Evolutionary conservation across 805 yeast species (phyloP).

Genomic region (Candida stauntonica): DNA sequence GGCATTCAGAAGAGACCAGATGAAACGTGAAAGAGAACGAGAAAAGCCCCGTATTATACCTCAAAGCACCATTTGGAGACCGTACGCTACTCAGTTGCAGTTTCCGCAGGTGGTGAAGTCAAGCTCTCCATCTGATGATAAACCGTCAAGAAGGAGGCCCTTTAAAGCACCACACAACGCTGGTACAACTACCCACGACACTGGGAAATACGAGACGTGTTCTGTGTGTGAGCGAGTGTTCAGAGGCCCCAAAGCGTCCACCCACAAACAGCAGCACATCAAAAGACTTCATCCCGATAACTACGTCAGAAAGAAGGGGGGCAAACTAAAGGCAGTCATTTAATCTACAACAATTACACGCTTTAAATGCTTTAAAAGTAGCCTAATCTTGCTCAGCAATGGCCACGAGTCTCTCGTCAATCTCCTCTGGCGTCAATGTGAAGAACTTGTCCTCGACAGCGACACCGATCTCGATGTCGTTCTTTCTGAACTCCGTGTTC

Average conservation of each 20-base stretch:
- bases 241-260: slow-evolving; percentile 43
- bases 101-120: neutral
- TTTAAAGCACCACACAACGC: slow-evolving; percentile 17
- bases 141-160: neutral
- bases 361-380: no score
- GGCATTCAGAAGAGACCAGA: slow-evolving; percentile 11
- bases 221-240: slow-evolving; percentile 39
- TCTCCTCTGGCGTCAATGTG: slow-evolving; percentile 74
- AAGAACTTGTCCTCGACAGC: slow-evolving; percentile 71
- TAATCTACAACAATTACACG: no score
- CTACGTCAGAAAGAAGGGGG: slow-evolving; percentile 43
- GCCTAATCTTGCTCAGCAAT: slow-evolving; percentile 98
- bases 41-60: neutral
- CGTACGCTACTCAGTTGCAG: neutral
- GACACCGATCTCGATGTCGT: slow-evolving; percentile 90
- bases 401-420: slow-evolving; percentile 88
- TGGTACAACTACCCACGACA: slow-evolving; percentile 16
- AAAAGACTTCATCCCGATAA: slow-evolving; percentile 41
- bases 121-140: neutral
- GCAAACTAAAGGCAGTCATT: slow-evolving; percentile 19
- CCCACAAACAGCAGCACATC: slow-evolving; percentile 46
- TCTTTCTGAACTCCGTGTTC: slow-evolving; percentile 90
- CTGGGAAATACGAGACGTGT: slow-evolving; percentile 33
- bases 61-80: neutral
- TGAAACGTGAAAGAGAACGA: slow-evolving; percentile 4